Percentiles rank a stretch among this genome's conserved stretches.
These are phyloP conservation scores for Chlorella sorokiniana DNA, from an alignment of 139 green algal genomes.

Conservation along the genomic window DNA sequence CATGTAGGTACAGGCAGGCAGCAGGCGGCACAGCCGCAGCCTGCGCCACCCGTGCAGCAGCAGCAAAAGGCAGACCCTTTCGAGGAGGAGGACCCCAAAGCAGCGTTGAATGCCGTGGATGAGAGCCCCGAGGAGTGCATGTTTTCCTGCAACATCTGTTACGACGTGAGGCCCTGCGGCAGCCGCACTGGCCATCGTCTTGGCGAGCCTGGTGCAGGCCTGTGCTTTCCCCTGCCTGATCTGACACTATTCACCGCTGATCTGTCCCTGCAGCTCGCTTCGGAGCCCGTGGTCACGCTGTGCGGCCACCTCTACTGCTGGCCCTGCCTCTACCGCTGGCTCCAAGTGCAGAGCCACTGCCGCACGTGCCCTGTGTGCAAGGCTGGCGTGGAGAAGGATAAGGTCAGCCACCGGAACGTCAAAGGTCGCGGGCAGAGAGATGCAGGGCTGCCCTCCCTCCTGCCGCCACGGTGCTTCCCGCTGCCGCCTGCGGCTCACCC, in stretches of 20 bases:
- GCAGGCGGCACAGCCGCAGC: neutral
- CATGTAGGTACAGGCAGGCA: no score
- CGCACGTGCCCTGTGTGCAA: conserved; percentile 93
- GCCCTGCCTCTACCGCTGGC: conserved; percentile 92
- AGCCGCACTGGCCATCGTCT: neutral
- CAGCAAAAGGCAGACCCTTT: neutral
- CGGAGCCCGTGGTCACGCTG: conserved; percentile 92
- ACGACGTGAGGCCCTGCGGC: conserved; percentile 61
- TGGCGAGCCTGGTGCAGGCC: neutral
- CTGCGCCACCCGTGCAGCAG: neutral
- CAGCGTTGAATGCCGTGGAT: conserved; percentile 3
- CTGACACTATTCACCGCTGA: neutral
- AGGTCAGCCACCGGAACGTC: conserved; percentile 51
- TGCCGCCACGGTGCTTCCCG: neutral
- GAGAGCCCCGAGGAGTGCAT: conserved; percentile 39
- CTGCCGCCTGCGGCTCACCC: neutral
- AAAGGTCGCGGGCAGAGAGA: neutral
- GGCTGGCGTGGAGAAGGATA: conserved; percentile 80
- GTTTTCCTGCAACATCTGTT: conserved; percentile 97
- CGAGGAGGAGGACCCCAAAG: conserved; percentile 24
- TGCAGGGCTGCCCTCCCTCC: neutral
- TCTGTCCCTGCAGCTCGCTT: conserved; percentile 54
- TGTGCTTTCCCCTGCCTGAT: neutral
- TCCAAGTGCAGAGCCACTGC: conserved; percentile 73
- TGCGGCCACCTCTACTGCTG: conserved; percentile 98